Base-by-base conservation (phyloP, 305 asterid species). In the Fraxinus baroniana region DNA sequence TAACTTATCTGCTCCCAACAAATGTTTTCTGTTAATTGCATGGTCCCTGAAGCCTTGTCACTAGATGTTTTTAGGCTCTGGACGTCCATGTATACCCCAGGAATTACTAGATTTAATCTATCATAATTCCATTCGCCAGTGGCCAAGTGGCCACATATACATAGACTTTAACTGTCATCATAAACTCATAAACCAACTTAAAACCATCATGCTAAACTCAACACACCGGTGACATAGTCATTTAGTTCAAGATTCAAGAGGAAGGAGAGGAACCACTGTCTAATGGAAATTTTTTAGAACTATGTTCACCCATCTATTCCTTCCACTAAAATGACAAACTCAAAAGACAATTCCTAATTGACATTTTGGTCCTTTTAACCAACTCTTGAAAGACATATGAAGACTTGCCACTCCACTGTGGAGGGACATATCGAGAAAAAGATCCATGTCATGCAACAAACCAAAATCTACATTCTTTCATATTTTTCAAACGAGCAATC, bases 211-310 rank as follows among this genome's bases (percentile, higher is more conserved):
- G 60, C 60, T 15, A 10, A 49, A 49, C 60, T 12, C 18, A 15
- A 49, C 1, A 41, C 49, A 41, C 49, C 49, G 1, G 49, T 41
- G 9, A 0, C 2, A 41, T 41, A 9, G 49, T 41, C 49, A 41
- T 49, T 78, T 55, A 36, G 72, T 78, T 57, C 52, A 26, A 52
- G 52, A 28, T 52, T 52, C 72, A 78, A 78, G 73, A 78, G 70
- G 49, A 78, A 78, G 73, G 80, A 78, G 52, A 57, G 57, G 80
- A 55, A 55, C 64, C 37, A 22, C 62, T 15, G 28, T 15, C 37
- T 36, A 9, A 70, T 26, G 20, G 6, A 26, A n/a, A 13, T 26
- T 13, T 10, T 13, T 33, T 32, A 30, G 3, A 10, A 41, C 15
- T 41, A 41, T 10, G 52, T 9, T 41, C 52, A 41, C 17, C 52